Percentiles rank a stretch among this genome's conserved stretches.
phyloP scores from a whole-genome alignment of 1,139 yeast genomes.

The Groenewaldozyma sp. region DNA sequence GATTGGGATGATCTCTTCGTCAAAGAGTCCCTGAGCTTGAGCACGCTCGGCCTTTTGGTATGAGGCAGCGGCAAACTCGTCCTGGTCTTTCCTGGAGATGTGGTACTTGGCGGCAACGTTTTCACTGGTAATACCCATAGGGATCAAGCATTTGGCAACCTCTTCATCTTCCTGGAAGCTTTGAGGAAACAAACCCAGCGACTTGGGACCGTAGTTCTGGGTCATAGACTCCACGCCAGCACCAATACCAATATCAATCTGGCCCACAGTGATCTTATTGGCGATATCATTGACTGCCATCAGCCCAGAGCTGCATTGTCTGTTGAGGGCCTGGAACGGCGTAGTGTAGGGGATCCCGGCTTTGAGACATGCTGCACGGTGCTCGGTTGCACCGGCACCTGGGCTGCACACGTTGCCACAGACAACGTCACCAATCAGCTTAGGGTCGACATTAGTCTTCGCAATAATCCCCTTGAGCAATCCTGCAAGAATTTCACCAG shows the following conservation, averaged over 20 bases:
- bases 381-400: conserved; percentile 91
- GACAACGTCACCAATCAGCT: conserved; percentile 67
- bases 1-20: conserved; percentile 80
- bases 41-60: conserved; percentile 68
- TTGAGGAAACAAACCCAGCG: conserved; percentile 55
- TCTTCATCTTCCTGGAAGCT: conserved; percentile 37
- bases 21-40: conserved; percentile 58
- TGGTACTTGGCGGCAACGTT: conserved; percentile 49
- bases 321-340: conserved; percentile 75
- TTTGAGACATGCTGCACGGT: conserved; percentile 67
- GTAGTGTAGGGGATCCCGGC: conserved; percentile 64
- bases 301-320: conserved; percentile 92
- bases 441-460: conserved; percentile 51
- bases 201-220: conserved; percentile 65
- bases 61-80: conserved; percentile 34
- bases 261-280: conserved; percentile 76
- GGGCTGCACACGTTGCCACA: conserved; percentile 83
- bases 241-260: conserved; percentile 84
- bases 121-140: conserved; percentile 90
- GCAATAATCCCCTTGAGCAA: conserved; percentile 55
- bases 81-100: conserved; percentile 35
- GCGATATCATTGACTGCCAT: conserved; percentile 87
- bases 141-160: conserved; percentile 60
- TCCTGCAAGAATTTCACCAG: conserved; percentile 62
- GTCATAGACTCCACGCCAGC: conserved; percentile 94